Evolutionary conservation across 164 flowering plant species (phyloP), one percentile per base, ranked within the genome.

Genomic region (Vitis riparia): DNA sequence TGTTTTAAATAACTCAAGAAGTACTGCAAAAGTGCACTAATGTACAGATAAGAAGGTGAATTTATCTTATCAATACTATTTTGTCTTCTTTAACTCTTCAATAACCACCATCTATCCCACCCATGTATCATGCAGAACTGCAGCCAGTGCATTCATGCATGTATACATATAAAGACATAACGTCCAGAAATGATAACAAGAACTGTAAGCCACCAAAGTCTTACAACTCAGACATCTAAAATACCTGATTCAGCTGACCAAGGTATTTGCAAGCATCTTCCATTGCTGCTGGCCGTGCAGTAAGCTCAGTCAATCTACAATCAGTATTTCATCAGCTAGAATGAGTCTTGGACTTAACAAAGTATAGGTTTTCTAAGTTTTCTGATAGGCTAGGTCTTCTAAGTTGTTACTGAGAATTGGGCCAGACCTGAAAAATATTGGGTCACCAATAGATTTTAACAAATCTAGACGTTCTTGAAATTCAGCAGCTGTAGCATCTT

Each of bases 401-500:
- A 37, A 37, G 5, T 37, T 37, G 44, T 37, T 37, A 37, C 8
- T 37, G 44, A 37, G 44, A 37, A 37, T 37, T 30, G 32, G 19
- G 67, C 44, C 67, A 32, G 23, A 91, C 99, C 98, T 88, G 72
- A 91, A 88, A 82, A 93, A 96, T 70, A 96, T 87, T 64, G 99
- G 98, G 63, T 89, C 97, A 47, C 95, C 97, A 65, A 83, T 75
- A 71, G 90, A 83, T 81, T 89, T 96, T 60, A 96, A 72, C 61
- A 63, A 77, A 80, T 87, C 82, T 50, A 96, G 82, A 48, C 73
- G 89, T 57, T 88, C 82, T 76, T 91, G 75, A 80, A 96, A 93
- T 76, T 96, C 91, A 55, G 75, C 59, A 50, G 93, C 97, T 67
- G 83, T 74, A 63, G 98, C 99, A 88, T 96, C 95, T 81, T 96